Evolutionary conservation across 2,329 filamentous ascomycete species (phyloP), one percentile per base, ranked within the genome.

Genomic region (Arthrobotrys pseudoclavata): DNA sequence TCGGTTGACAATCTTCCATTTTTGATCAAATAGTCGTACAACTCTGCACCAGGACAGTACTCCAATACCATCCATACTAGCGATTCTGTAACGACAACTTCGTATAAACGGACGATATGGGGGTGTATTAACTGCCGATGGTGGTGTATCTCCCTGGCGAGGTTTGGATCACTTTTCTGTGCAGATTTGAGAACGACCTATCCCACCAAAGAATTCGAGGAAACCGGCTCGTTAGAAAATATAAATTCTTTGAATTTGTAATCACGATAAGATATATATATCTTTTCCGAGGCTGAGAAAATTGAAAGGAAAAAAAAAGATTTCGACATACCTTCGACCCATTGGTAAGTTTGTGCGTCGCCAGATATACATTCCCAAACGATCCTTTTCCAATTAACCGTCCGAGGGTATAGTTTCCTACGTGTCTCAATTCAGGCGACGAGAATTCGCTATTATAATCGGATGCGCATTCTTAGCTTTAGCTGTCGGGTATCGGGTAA

Each of bases 151-250:
- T 99, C 96, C 81, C 96, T 92, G 15, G 95, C 95, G 60, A 99
- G 90, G 83, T 99, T 99, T 68, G 93, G 90, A 84, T 99, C 96
- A 83, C 94, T 91, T 84, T 97, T 97, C 83, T 96, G 95, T 79
- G 96, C 96, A 78, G 94, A 97, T 85, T 99, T 99, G 85, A 99
- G 92, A 40, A 99, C 96, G 81, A 99, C 96, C 93, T 97, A 83
- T 62, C 31, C 24, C 34, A 18, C 22, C 7, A 22, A 22, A 40
- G 24, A 13, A n/a, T 1, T 18, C n/a, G 3, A 50, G 29, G 31
- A 15, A 40, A 40, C 2, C 7, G 15, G 5, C 18, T 53, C 18
- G n/a, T 45, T 20, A 45, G 42, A 18, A 18, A 45, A 4, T 40
- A 3, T 9, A 40, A 20, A n/a, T 40, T 40, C 7, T 34, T 40